A percentile compares a stretch with the other conserved stretches of the same genome.
phyloP scores from a whole-genome alignment of 495 filamentous ascomycete genomes.

The Amniculicola lignicola region DNA sequence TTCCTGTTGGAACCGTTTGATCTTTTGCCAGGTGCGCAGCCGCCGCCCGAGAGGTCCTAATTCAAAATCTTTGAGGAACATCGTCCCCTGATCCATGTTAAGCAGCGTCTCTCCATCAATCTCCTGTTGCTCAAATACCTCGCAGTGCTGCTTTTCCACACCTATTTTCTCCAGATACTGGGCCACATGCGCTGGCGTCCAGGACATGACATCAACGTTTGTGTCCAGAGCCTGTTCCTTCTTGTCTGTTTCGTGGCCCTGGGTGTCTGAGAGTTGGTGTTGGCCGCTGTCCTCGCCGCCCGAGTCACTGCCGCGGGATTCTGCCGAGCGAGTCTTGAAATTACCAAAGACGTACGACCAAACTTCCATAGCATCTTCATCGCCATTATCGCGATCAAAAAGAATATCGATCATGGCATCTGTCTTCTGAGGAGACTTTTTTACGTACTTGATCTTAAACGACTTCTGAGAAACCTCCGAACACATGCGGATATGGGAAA shows the following conservation, averaged over 20 bases:
- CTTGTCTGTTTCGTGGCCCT: conserved; percentile 61
- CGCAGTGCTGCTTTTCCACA: conserved; percentile 80
- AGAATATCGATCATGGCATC: no score
- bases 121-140: conserved; percentile 93
- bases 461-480: no score
- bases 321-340: no score
- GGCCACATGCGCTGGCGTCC: conserved; percentile 76
- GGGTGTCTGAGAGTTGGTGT: conserved; percentile 80
- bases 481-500: no score
- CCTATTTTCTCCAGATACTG: conserved; percentile 77
- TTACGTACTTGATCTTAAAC: no score
- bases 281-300: conserved; percentile 86
- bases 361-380: no score
- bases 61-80: conserved; percentile 94
- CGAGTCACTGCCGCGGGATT: conserved; percentile 65
- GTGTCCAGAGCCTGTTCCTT: conserved; percentile 45
- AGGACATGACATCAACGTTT: conserved; percentile 49
- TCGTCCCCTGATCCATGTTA: conserved; percentile 87
- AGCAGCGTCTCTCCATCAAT: conserved; percentile 90
- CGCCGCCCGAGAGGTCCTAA: conserved; percentile 84
- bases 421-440: no score
- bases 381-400: no score
- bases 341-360: no score
- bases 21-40: conserved; percentile 92
- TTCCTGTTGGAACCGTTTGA: conserved; percentile 84